Conservation (phyloP, 2,329 filamentous ascomycete species). For the Fusarium pseudonygamai region DNA sequence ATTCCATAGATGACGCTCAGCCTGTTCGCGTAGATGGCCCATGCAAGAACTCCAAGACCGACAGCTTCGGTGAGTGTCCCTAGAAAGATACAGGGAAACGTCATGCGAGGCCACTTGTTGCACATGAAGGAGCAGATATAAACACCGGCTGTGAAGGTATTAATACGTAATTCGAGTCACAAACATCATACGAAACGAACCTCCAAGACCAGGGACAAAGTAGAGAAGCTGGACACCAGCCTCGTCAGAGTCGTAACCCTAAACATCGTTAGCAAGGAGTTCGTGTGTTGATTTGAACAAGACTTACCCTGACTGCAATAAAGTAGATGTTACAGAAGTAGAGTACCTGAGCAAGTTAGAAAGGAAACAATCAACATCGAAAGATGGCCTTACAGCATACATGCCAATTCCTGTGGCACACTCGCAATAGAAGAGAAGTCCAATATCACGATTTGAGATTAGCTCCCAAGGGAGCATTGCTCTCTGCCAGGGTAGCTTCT, state of each 20-base stretch:
- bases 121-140: slow-evolving; percentile 67
- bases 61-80: slow-evolving; percentile 66
- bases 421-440: slow-evolving; percentile 69
- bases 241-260: slow-evolving; percentile 59
- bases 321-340: slow-evolving; percentile 78
- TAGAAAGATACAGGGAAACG: slow-evolving; percentile 66
- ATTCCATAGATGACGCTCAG: slow-evolving; percentile 68
- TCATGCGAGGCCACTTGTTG: slow-evolving; percentile 70
- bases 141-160: slow-evolving; percentile 55
- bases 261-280: slow-evolving; percentile 5
- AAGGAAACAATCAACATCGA: slow-evolving; percentile 32
- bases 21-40: slow-evolving; percentile 62
- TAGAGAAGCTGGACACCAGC: slow-evolving; percentile 68
- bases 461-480: slow-evolving; percentile 73
- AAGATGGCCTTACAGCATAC: slow-evolving; percentile 51
- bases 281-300: too few species aligned
- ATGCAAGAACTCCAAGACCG: slow-evolving; percentile 67
- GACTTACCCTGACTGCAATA: slow-evolving; percentile 60
- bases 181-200: slow-evolving; percentile 44
- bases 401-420: slow-evolving; percentile 67
- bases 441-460: slow-evolving; percentile 65
- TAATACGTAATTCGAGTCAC: not conserved
- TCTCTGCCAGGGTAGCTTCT: slow-evolving; percentile 62
- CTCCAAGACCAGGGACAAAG: slow-evolving; percentile 70
- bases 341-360: slow-evolving; percentile 59